These are phyloP conservation scores for Botrytis tulipae DNA, from an alignment of 2,329 filamentous ascomycete genomes.

Conservation along the genomic window DNA sequence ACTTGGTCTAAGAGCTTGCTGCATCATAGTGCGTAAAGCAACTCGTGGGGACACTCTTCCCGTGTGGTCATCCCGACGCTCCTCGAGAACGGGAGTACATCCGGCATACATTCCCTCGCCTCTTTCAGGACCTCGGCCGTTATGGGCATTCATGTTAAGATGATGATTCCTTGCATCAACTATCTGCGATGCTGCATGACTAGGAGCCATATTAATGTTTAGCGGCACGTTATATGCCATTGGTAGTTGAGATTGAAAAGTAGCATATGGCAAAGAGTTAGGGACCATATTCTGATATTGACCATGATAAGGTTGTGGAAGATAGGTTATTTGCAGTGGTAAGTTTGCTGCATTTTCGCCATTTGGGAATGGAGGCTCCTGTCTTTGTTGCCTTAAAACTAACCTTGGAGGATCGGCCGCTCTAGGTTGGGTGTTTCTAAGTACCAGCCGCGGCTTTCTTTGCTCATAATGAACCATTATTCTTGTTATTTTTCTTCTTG, in stretches of 20 bases:
- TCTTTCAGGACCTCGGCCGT: not conserved
- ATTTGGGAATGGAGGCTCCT: not conserved
- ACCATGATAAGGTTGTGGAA: conserved; percentile 5
- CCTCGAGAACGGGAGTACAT: not conserved
- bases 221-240: conserved; percentile 12
- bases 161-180: not conserved
- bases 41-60: conserved; percentile 6
- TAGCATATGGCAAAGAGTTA: not conserved
- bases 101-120: not conserved
- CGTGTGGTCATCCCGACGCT: not conserved
- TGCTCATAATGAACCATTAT: conserved; percentile 20
- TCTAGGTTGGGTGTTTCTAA: conserved; percentile 5
- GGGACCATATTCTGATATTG: not conserved
- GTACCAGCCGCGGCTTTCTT: conserved; percentile 17
- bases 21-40: conserved; percentile 16
- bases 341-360: conserved; percentile 1
- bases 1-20: conserved; percentile 7
- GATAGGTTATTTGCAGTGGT: conserved; percentile 9
- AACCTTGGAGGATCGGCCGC: not conserved
- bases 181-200: conserved; percentile 3
- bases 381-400: not conserved
- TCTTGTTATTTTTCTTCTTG: not conserved
- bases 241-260: not conserved
- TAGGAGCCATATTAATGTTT: conserved; percentile 1
- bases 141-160: not conserved